Percentiles rank a stretch among this genome's conserved stretches.
phyloP scores from a whole-genome alignment of 345 rosid genomes.

The Camelina laxa region DNA sequence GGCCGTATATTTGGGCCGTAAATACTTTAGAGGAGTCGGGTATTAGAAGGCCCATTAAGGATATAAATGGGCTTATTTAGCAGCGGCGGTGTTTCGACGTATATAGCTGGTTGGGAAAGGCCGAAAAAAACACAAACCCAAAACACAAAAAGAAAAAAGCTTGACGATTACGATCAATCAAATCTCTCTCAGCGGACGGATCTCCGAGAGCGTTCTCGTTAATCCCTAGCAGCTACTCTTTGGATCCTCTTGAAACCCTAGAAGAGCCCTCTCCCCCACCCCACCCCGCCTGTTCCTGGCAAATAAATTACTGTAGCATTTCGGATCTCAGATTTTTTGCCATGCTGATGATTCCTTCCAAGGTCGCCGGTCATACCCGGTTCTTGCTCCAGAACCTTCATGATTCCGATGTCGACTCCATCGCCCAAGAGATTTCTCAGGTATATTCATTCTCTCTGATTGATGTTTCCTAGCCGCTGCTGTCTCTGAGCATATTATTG shows the following conservation, averaged over 20 bases:
- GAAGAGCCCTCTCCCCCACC: too few species aligned
- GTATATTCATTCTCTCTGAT: conserved; percentile 38
- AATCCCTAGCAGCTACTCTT: neutral
- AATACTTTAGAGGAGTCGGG: neutral
- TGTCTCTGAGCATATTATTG: too few species aligned
- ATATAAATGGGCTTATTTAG: neutral
- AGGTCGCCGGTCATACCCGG: conserved; percentile 66
- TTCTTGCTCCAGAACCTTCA: conserved; percentile 63
- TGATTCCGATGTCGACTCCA: conserved; percentile 67
- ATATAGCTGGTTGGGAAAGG: neutral
- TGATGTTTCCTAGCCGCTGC: neutral
- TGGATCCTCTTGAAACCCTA: too few species aligned
- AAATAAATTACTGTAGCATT: too few species aligned
- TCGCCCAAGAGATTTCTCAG: conserved; percentile 64
- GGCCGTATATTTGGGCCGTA: neutral
- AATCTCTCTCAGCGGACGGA: neutral
- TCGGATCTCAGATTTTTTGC: conserved; percentile 12
- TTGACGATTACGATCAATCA: neutral
- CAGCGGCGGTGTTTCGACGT: neutral
- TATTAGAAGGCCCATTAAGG: neutral
- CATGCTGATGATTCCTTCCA: conserved; percentile 61
- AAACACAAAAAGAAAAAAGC: neutral
- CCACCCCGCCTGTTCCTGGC: too few species aligned
- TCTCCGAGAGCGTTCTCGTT: neutral
- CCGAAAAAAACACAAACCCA: neutral